phyloP scores from a whole-genome alignment of 192 early-diverging fungal genomes.

The Coemansia sp. region DNA sequence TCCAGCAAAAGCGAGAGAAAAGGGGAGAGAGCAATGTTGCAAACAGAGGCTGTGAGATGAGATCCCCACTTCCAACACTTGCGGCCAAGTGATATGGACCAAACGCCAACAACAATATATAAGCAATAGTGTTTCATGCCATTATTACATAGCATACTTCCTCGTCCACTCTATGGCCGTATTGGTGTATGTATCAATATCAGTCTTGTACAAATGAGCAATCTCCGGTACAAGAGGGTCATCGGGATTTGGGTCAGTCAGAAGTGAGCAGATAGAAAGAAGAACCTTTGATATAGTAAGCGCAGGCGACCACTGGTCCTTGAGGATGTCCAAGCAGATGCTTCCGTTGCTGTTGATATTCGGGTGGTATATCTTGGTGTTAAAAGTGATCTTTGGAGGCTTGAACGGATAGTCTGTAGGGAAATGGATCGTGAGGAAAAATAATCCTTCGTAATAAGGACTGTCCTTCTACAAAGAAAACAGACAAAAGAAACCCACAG shows the following conservation, averaged over 20 bases:
- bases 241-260: slow-evolving; percentile 98
- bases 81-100: neutral
- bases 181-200: slow-evolving; percentile 80
- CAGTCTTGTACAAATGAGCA: slow-evolving; percentile 97
- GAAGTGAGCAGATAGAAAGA: slow-evolving; percentile 96
- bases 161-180: slow-evolving; percentile 94
- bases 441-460: slow-evolving; percentile 93
- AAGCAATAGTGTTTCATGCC: neutral
- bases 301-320: slow-evolving; percentile 98
- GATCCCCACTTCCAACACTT: no score
- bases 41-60: no score
- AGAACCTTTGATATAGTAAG: slow-evolving; percentile 98
- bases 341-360: slow-evolving; percentile 99
- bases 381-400: slow-evolving; percentile 97
- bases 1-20: no score
- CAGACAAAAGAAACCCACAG: slow-evolving; percentile 1
- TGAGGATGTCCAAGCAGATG: slow-evolving; percentile 98
- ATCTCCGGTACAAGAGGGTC: slow-evolving; percentile 98
- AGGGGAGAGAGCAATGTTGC: no score
- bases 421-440: slow-evolving; percentile 97
- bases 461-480: slow-evolving; percentile 69
- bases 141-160: slow-evolving; percentile 68
- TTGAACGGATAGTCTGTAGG: slow-evolving; percentile 98
- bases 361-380: slow-evolving; percentile 96
- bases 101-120: neutral